Conservation (phyloP, 2,329 filamentous ascomycete genomes). For the Pseudogymnoascus verrucosus region DNA sequence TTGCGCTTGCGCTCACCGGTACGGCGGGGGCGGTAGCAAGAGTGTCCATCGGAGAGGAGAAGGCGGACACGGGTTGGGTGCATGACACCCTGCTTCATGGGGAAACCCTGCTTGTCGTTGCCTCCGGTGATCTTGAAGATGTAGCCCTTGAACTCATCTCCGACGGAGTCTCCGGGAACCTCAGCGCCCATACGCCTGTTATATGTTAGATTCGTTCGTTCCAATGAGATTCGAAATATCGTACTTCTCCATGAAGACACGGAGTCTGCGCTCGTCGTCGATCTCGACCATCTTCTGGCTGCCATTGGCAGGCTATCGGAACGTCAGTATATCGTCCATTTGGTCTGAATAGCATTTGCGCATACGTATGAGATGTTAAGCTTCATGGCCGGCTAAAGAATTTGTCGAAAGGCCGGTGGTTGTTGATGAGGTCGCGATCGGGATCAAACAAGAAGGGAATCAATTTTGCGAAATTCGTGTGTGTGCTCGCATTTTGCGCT, state of each 20-base stretch:
- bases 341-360: slow-evolving; percentile 30
- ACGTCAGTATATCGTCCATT: slow-evolving; percentile 56
- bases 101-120: slow-evolving; percentile 99
- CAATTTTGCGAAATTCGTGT: slow-evolving; percentile 10
- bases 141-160: slow-evolving; percentile 99
- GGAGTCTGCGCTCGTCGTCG: slow-evolving; percentile 98
- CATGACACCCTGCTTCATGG: slow-evolving; percentile 99
- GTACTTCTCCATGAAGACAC: slow-evolving; percentile 97
- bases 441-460: slow-evolving; percentile 8
- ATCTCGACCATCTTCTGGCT: slow-evolving; percentile 99
- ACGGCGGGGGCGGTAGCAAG: slow-evolving; percentile 97
- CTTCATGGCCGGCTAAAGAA: slow-evolving; percentile 47
- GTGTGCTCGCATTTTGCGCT: slow-evolving; percentile 9
- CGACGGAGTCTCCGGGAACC: slow-evolving; percentile 87
- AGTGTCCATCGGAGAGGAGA: slow-evolving; percentile 92
- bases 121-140: slow-evolving; percentile 99
- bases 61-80: slow-evolving; percentile 97
- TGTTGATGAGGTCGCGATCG: slow-evolving; percentile 10
- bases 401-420: slow-evolving; percentile 8
- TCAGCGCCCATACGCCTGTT: slow-evolving; percentile 69
- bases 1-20: slow-evolving; percentile 99
- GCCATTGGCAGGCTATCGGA: slow-evolving; percentile 81
- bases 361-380: slow-evolving; percentile 52
- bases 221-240: slow-evolving; percentile 45
- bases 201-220: slow-evolving; percentile 16